Percentiles rank a stretch among this genome's conserved stretches.
Evolutionary conservation across 1,284 basidiomycete species (phyloP).

Genomic region (Pholiota adiposa): DNA sequence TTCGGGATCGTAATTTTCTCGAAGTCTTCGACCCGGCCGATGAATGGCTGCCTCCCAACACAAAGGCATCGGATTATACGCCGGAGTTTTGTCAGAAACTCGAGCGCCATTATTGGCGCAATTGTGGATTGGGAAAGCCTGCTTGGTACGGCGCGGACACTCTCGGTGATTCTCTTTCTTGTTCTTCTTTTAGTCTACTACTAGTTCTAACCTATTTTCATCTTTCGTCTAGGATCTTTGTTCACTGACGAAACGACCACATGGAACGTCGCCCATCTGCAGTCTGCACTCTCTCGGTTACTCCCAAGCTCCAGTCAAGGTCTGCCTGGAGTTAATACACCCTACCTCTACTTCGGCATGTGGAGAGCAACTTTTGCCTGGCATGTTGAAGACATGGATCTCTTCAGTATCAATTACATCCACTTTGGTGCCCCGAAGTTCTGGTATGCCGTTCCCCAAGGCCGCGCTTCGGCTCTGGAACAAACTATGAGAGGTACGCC

Average conservation of each 20-base stretch:
- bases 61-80: slow-evolving; percentile 76
- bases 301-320: slow-evolving; percentile 67
- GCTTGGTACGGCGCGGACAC: slow-evolving; percentile 98
- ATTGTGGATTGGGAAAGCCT: slow-evolving; percentile 84
- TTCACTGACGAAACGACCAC: slow-evolving; percentile 81
- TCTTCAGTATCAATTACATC: slow-evolving; percentile 99
- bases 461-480: slow-evolving; percentile 78
- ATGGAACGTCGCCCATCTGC: slow-evolving; percentile 95
- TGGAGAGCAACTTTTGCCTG: slow-evolving; percentile 99
- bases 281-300: slow-evolving; percentile 87
- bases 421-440: slow-evolving; percentile 98
- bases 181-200: slow-evolving; percentile 1
- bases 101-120: slow-evolving; percentile 93
- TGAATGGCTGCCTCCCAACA: slow-evolving; percentile 81
- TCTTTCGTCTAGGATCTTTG: slow-evolving; percentile 65
- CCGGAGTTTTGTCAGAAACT: slow-evolving; percentile 86
- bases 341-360: slow-evolving; percentile 99
- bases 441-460: slow-evolving; percentile 97
- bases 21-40: slow-evolving; percentile 68
- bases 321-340: slow-evolving; percentile 95
- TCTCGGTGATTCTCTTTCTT: slow-evolving; percentile 70
- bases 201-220: slow-evolving; percentile 7
- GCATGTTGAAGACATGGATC: slow-evolving; percentile 98
- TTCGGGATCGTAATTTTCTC: slow-evolving; percentile 67
- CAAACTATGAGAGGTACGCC: slow-evolving; percentile 78